A percentile compares a stretch with the other conserved stretches of the same genome.
Conservation (phyloP, 768 basidiomycete genomes). For the Astraeus odoratus region DNA sequence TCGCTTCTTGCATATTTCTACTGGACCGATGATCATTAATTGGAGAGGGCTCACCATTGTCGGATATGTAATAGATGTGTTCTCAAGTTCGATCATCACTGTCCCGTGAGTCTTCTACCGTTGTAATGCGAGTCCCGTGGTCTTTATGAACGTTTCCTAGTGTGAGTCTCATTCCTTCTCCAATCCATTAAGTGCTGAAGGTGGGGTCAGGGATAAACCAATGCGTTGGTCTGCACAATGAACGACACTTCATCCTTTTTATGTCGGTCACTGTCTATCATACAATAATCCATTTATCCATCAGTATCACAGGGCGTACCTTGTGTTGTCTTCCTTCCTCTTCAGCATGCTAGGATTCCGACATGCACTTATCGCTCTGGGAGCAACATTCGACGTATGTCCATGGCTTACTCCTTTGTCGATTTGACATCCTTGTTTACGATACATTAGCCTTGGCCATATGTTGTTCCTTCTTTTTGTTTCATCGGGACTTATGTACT, state of each 20-base stretch:
- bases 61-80: constrained; percentile 86
- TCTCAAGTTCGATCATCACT: constrained; percentile 87
- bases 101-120: constrained; percentile 55
- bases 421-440: neutral
- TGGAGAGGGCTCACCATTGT: constrained; percentile 88
- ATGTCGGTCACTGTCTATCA: constrained; percentile 47
- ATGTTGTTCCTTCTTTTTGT: constrained; percentile 57
- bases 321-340: constrained; percentile 62
- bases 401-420: neutral
- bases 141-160: constrained; percentile 17
- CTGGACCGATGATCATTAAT: too few relatives aligned
- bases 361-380: constrained; percentile 51
- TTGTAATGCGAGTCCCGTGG: neutral
- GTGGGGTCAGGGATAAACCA: constrained; percentile 84
- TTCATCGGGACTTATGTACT: constrained; percentile 78
- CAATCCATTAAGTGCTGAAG: constrained; percentile 2
- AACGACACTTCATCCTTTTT: constrained; percentile 93
- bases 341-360: constrained; percentile 59
- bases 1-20: too few relatives aligned
- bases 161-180: constrained; percentile 28
- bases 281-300: neutral
- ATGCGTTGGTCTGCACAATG: constrained; percentile 94
- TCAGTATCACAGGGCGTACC: constrained; percentile 58
- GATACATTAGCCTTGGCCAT: constrained; percentile 40
- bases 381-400: constrained; percentile 42